These are phyloP conservation scores for Casuarina cunninghamiana DNA, from an alignment of 306 rosid genomes.

Conservation along the genomic window DNA sequence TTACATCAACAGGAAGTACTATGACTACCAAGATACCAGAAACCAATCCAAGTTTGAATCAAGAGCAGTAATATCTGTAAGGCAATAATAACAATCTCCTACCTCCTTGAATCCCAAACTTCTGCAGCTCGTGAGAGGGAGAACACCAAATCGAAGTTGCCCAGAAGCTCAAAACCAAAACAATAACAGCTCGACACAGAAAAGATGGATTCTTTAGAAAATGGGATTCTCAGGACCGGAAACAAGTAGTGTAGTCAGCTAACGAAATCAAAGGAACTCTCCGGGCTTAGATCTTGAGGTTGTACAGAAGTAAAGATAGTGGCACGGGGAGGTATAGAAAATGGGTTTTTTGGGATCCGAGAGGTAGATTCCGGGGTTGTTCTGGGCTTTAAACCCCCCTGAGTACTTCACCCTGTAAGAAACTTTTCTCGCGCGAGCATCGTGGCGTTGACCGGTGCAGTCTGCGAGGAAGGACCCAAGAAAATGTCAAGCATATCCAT, in stretches of 20 bases:
- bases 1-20: not conserved
- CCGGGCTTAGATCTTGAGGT: not conserved
- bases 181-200: not conserved
- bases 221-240: not conserved
- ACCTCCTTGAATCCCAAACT: constrained; percentile 3
- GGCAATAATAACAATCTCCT: not conserved
- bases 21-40: constrained; percentile 15
- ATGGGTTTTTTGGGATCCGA: not conserved
- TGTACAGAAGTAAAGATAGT: not conserved
- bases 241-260: constrained; percentile 23
- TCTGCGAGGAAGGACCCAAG: not conserved
- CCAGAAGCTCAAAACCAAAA: not conserved
- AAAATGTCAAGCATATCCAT: not conserved
- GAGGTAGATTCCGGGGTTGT: not conserved
- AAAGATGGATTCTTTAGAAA: not conserved
- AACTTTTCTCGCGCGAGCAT: too few species aligned
- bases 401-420: too few species aligned
- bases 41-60: not conserved
- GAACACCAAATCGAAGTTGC: not conserved
- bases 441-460: not conserved
- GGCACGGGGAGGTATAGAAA: not conserved
- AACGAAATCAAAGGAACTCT: not conserved
- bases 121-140: constrained; percentile 10
- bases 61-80: not conserved
- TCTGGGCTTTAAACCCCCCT: too few species aligned